Base-by-base conservation (phyloP, 306 rosid species). In the Lagenaria siceraria region DNA sequence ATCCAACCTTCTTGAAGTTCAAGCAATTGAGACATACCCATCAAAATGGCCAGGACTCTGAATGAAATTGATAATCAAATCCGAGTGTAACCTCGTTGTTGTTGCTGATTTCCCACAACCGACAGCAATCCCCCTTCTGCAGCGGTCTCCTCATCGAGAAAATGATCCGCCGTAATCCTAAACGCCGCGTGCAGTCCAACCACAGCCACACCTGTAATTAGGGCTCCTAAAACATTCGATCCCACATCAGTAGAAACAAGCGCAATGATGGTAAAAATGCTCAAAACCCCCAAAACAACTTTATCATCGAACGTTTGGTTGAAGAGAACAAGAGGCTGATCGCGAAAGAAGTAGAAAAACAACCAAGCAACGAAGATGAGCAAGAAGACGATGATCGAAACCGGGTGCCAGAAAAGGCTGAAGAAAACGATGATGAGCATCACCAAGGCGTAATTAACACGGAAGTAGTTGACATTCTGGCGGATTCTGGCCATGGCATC, bases 391-490 rank as follows among this genome's bases (percentile, higher is more conserved):
- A 87, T 75, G 86, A 87, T 83, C 27, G 90, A 87, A 17, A 83
- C 27, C 2, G 90, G 90, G 69, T 87, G 87, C 90, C 90, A 87
- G 8, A 87, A 85, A 19, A 87, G 85, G 74, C 90, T 64, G 35
- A 85, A 78, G 84, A 87, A 87, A 69, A 87, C 82, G 54, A 83
- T 56, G 76, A 85, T 9, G 77, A 87, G 90, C 66, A 65, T 70
- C 21, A 38, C 84, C 84, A 87, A 61, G 66, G 87, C 68, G 83
- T 87, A 87, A 77, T 87, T 87, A 31, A 74, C 80, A 0, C 87
- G 85, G 73, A 87, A 87, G 78, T 87, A 77, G 83, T 54, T n/a
- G 52, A 78, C 52, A 74, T 85, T 87, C 78, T 25, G 78, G 17
- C 78, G 80, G 42, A 81, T n/a, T 53, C 88, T 84, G 6, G 58